A percentile compares a stretch with the other conserved stretches of the same genome.
Conservation (phyloP, 2,329 filamentous ascomycete genomes). For the Conoideocrella luteorostrata region DNA sequence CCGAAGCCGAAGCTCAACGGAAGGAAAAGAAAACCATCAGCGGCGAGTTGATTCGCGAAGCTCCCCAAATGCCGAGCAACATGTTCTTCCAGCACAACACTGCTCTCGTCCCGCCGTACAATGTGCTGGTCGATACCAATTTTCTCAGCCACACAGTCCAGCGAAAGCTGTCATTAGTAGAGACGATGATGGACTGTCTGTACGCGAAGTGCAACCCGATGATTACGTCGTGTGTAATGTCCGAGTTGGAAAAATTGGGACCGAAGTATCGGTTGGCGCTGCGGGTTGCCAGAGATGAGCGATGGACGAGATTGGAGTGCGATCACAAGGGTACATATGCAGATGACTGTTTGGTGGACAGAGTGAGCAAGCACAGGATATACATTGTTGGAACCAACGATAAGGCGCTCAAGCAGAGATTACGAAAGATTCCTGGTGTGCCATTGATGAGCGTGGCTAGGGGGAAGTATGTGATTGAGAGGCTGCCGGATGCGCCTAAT, state of each 20-base stretch:
- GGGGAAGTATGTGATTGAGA: slow-evolving; percentile 92
- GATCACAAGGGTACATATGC: slow-evolving; percentile 80
- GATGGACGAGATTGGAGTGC: slow-evolving; percentile 80
- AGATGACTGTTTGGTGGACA: slow-evolving; percentile 77
- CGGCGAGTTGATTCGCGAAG: slow-evolving; percentile 64
- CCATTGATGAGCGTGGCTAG: slow-evolving; percentile 75
- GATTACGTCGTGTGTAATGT: slow-evolving; percentile 72
- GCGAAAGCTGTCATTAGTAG: slow-evolving; percentile 79
- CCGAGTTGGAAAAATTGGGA: slow-evolving; percentile 83
- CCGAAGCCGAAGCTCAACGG: slow-evolving; percentile 50
- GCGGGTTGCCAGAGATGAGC: slow-evolving; percentile 79
- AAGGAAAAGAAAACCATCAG: slow-evolving; percentile 51
- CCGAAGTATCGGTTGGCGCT: slow-evolving; percentile 82
- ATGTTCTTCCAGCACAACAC: slow-evolving; percentile 90
- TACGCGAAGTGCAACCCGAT: slow-evolving; percentile 87
- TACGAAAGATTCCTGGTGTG: slow-evolving; percentile 65
- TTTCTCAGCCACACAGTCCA: slow-evolving; percentile 88
- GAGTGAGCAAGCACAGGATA: slow-evolving; percentile 67
- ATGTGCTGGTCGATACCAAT: slow-evolving; percentile 78
- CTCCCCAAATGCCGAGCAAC: slow-evolving; percentile 73
- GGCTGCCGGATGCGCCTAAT: slow-evolving; percentile 77
- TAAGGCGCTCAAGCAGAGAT: slow-evolving; percentile 72
- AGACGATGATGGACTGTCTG: slow-evolving; percentile 88
- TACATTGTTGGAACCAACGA: slow-evolving; percentile 76
- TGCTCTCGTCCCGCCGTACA: slow-evolving; percentile 62